Base-by-base conservation (phyloP, 139 green algal species). In the Nannochloris sp. region DNA sequence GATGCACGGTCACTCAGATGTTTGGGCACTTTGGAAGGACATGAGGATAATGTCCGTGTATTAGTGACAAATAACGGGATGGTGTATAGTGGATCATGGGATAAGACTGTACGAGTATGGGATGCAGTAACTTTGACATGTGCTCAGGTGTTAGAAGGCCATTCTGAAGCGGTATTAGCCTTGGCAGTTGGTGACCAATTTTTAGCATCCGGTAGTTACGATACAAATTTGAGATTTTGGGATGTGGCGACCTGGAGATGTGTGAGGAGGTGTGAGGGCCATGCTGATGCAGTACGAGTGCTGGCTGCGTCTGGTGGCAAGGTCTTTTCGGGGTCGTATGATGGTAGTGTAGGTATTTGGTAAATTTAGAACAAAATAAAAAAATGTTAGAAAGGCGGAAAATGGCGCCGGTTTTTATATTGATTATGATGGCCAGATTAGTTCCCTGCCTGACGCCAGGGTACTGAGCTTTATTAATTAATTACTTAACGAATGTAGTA, bases 11-110 rank as follows among this genome's bases (percentile, higher is more conserved):
- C 77, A 12, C 76, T 95, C n/a, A 76, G 82, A 54, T 96, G 90
- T 80, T 44, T 95, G 32, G 78, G 80, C 44, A 90, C 79, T 27
- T 77, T 96, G 45, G 65, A 87, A 61, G 91, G 91, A 4, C 91
- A 97, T 72, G 85, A 92, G 38, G 90, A 96, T 77, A 96, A 96
- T 46, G 91, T 97, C 56, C 81, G 91, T 0, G 90, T 96, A 70
- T 81, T 97, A 61, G 83, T 82, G 2, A 83, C 89, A 3, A 83
- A 82, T 12, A 73, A 83, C 14, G 60, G 65, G 7, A 67, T 82
- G 72, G 80, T 97, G 46, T 97, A 91, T 81, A 86, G 66, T 27
- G 91, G 90, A 19, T 92, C 82, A 6, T 97, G 90, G 90, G 91
- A 97, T 72, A 93, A 93, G 76, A 96, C 85, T 46, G 91, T 97